phyloP scores from a whole-genome alignment of 2,329 filamentous ascomycete genomes.

The Cadophora sp. region DNA sequence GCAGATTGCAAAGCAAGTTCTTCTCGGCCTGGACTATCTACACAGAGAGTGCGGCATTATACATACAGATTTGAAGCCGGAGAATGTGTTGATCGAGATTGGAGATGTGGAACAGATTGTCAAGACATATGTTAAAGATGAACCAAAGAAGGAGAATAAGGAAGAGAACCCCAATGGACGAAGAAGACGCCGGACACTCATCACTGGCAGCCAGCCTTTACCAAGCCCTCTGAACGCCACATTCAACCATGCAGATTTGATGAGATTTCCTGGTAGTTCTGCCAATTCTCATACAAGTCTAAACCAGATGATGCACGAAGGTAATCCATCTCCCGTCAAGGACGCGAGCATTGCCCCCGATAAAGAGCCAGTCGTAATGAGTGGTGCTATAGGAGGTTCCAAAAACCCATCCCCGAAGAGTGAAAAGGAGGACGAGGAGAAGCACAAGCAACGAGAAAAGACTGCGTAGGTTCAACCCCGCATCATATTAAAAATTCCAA shows the following conservation, averaged over 20 bases:
- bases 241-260: conserved; percentile 80
- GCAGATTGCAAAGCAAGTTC: conserved; percentile 97
- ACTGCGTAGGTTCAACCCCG: conserved; percentile 75
- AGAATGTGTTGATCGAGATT: conserved; percentile 98
- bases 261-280: conserved; percentile 60
- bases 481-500: not conserved
- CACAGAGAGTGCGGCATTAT: conserved; percentile 99
- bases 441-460: conserved; percentile 87
- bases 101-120: conserved; percentile 99
- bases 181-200: conserved; percentile 87
- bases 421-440: conserved; percentile 59
- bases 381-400: conserved; percentile 56
- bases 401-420: conserved; percentile 56
- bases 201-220: conserved; percentile 95
- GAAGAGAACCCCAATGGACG: conserved; percentile 93
- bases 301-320: conserved; percentile 83
- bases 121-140: conserved; percentile 90
- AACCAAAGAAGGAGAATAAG: conserved; percentile 70
- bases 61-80: conserved; percentile 95
- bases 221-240: conserved; percentile 92
- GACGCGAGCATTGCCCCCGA: conserved; percentile 42
- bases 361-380: conserved; percentile 57
- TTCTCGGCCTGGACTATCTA: conserved; percentile 93
- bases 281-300: conserved; percentile 76
- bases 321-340: conserved; percentile 59